Evolutionary conservation across 2,329 filamentous ascomycete species (phyloP).

Genomic region (Ustulina deusta): DNA sequence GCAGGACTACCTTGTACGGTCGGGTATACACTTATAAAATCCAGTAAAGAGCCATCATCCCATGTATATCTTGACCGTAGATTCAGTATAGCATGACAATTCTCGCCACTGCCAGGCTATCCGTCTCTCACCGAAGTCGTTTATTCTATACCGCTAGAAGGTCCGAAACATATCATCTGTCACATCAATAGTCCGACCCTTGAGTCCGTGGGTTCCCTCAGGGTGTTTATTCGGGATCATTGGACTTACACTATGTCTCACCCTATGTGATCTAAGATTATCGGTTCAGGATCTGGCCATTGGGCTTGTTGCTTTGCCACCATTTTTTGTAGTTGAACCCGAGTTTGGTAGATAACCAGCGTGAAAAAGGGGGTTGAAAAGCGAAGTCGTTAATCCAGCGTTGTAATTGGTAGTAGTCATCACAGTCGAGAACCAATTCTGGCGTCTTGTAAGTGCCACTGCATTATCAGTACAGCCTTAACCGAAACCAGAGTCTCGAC

Average conservation of each 20-base stretch:
- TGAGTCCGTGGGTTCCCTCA: neutral
- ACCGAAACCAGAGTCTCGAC: neutral
- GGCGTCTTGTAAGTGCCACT: neutral
- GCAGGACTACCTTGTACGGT: no score
- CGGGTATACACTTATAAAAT: neutral
- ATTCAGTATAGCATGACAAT: no score
- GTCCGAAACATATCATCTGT: neutral
- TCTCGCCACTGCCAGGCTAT: neutral
- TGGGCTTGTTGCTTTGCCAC: neutral
- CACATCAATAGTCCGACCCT: neutral
- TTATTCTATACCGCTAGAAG: neutral
- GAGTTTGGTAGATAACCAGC: no score
- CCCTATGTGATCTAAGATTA: neutral
- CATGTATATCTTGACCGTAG: neutral
- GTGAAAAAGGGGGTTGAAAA: no score
- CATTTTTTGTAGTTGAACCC: no score
- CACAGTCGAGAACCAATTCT: neutral
- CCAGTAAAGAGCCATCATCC: neutral
- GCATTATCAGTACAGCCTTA: neutral
- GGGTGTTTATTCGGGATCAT: neutral
- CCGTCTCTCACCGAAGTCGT: neutral
- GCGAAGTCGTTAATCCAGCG: neutral
- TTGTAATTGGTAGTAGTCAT: neutral
- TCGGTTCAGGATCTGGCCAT: neutral
- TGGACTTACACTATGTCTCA: neutral